Evolutionary conservation across 2,329 filamentous ascomycete genomes (phyloP), one percentile per base, ranked within the genome.

Genomic region (Waltergamsia citrina): DNA sequence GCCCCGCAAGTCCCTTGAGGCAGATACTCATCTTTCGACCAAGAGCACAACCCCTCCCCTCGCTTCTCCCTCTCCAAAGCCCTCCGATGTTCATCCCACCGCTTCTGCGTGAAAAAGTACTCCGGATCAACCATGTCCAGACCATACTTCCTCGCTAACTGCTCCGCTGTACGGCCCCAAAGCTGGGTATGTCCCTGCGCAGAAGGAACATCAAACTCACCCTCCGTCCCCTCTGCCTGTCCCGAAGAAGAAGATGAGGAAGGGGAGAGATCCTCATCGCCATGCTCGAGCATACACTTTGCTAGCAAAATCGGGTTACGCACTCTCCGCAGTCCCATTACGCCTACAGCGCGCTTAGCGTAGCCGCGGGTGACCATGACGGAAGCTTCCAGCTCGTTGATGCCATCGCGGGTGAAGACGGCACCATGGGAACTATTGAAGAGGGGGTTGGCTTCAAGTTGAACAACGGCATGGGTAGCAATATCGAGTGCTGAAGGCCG

Each of bases 401-500:
- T 71, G 14, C 87, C 88, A 43, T 81, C 78, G 33, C 79, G 75
- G 1, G 85, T 94, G 56, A 93, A 94, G 15, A 94, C 86, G 33
- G 86, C 84, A 34, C 88, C 88, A 47, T 78, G 79, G 7, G 78
- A 86, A 37, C 78, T 78, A 60, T 94, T 94, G 69, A 92, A 94
- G 5, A 93, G 71, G 3, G 80, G 70, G 49, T 87, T 75, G 49
- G 93, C 67, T 59, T 94, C 87, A 12, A 94, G 72, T 18, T 80
- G 67, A 2, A 67, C 63, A 9, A 93, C 85, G 29, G 86, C 86
- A 53, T 80, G 73, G 2, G 81, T 80, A 2, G 85, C 85, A 1
- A 78, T 72, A 36, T 85, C 78, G 11, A 94, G 68, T 1, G 87
- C 83, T 1, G 68, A 68, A 7, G 72, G 69, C n/a, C 16, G 12